Conservation (phyloP, 2,329 filamentous ascomycete genomes). For the Aspergillus sclerotialis region DNA sequence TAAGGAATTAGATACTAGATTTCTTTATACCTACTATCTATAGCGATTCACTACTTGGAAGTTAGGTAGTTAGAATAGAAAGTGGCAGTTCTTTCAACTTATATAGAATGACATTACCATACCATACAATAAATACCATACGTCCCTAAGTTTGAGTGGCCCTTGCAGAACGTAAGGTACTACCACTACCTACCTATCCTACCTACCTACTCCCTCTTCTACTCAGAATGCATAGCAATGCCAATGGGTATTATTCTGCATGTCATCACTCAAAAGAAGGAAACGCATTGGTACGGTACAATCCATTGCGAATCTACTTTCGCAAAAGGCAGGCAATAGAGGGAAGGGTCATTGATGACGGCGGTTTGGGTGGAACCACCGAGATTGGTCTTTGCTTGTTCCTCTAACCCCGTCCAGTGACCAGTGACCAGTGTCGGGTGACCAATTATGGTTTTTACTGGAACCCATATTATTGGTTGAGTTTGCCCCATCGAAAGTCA, state of each 20-base stretch:
- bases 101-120: constrained; percentile 6
- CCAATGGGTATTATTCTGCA: too few species aligned
- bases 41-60: too few species aligned
- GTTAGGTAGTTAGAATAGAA: not conserved
- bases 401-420: not conserved
- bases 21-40: not conserved
- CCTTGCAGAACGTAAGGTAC: constrained; percentile 7
- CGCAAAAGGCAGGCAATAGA: too few species aligned
- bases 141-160: too few species aligned
- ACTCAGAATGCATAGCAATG: not conserved
- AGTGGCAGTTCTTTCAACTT: not conserved
- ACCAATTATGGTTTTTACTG: constrained; percentile 32
- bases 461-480: constrained; percentile 20
- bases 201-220: not conserved
- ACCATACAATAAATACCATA: constrained; percentile 1
- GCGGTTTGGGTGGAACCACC: constrained; percentile 15
- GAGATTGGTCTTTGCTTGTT: constrained; percentile 8
- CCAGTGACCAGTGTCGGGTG: constrained; percentile 25
- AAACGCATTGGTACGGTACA: too few species aligned
- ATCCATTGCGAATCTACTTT: not conserved
- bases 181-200: not conserved
- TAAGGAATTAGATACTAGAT: not conserved
- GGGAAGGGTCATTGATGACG: constrained; percentile 11
- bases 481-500: not conserved
- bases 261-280: not conserved